A percentile compares a stretch with the other conserved stretches of the same genome.
phyloP scores from a whole-genome alignment of 2,329 filamentous ascomycete species.

The Fusarium globosum region DNA sequence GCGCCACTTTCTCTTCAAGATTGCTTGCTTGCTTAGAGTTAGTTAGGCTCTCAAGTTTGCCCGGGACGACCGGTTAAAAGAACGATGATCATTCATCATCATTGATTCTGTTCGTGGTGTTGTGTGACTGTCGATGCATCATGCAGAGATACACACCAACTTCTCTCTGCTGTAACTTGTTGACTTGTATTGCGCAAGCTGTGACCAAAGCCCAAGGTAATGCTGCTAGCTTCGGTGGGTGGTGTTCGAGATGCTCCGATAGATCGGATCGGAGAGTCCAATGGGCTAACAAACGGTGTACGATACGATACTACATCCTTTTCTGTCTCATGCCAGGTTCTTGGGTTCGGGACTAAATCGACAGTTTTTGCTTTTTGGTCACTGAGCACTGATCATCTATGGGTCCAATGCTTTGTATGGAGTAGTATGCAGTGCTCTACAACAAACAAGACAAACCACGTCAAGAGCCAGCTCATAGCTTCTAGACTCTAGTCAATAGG shows the following conservation, averaged over 20 bases:
- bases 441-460: slow-evolving; percentile 16
- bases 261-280: slow-evolving; percentile 28
- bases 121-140: slow-evolving; percentile 20
- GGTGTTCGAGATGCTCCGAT: slow-evolving; percentile 31
- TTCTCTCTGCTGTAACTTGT: background rate
- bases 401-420: background rate
- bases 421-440: slow-evolving; percentile 13
- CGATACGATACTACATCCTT: background rate
- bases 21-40: background rate
- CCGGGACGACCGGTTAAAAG: slow-evolving; percentile 24
- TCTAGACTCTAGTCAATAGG: slow-evolving; percentile 9
- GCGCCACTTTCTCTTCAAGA: slow-evolving; percentile 29
- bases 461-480: slow-evolving; percentile 37
- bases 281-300: slow-evolving; percentile 10
- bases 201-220: background rate
- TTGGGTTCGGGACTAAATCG: slow-evolving; percentile 1
- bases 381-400: slow-evolving; percentile 19
- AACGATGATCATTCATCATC: slow-evolving; percentile 2
- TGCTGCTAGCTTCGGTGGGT: background rate
- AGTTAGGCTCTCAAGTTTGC: background rate
- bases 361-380: background rate
- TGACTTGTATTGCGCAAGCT: slow-evolving; percentile 16
- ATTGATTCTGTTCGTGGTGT: background rate
- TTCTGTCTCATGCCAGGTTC: slow-evolving; percentile 8
- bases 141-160: slow-evolving; percentile 22